Evolutionary conservation across 805 yeast genomes (phyloP).

Genomic region (Millerozyma miso): DNA sequence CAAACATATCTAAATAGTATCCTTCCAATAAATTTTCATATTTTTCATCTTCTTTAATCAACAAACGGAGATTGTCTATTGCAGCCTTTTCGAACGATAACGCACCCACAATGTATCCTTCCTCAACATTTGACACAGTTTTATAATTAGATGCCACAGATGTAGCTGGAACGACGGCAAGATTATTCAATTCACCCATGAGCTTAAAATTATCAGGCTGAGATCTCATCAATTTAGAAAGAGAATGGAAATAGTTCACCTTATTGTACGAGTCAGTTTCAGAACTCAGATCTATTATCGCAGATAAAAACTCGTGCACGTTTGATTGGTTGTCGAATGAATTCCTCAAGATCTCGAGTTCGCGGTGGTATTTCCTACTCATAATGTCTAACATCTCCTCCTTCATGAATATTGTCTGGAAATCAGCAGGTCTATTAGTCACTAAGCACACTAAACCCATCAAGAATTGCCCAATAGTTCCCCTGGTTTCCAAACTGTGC

Average conservation of each 20-base stretch:
- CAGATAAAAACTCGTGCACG: constrained; percentile 18
- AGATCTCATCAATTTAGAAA: constrained; percentile 21
- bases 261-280: constrained; percentile 4
- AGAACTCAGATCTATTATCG: constrained; percentile 7
- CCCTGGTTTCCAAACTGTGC: constrained; percentile 34
- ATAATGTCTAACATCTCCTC: constrained; percentile 16
- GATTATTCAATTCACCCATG: constrained; percentile 5
- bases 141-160: background rate
- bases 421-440: constrained; percentile 21
- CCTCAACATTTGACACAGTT: constrained; percentile 6
- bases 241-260: constrained; percentile 27
- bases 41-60: constrained; percentile 1
- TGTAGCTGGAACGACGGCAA: constrained; percentile 6
- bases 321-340: constrained; percentile 12
- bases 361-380: constrained; percentile 5
- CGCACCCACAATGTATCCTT: constrained; percentile 15
- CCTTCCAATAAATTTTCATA: constrained; percentile 6
- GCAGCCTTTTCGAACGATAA: constrained; percentile 25
- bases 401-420: constrained; percentile 18
- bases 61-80: constrained; percentile 14
- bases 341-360: constrained; percentile 9
- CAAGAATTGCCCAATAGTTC: constrained; percentile 23
- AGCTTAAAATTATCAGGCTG: constrained; percentile 9
- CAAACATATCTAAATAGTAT: constrained; percentile 21
- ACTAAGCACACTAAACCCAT: constrained; percentile 32